A percentile compares a stretch with the other conserved stretches of the same genome.
These are phyloP conservation scores for Tuctoria greenei DNA, from an alignment of 176 grass and related monocot species.

Conservation along the genomic window DNA sequence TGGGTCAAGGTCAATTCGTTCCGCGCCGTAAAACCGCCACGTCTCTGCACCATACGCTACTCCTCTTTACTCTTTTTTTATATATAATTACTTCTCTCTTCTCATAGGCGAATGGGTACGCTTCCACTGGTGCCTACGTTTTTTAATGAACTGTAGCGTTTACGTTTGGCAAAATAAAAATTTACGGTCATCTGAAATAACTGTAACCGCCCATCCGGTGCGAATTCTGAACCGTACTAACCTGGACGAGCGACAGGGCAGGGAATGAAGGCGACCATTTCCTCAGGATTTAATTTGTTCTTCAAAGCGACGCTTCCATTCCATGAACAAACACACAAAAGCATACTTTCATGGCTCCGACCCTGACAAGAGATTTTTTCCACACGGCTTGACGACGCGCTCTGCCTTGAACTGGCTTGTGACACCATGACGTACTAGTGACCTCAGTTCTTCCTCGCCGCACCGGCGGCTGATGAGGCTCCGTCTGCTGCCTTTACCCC, in stretches of 20 bases:
- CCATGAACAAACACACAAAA: neutral
- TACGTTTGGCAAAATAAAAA: neutral
- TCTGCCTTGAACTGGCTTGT: neutral
- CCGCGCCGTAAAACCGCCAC: conserved; percentile 25
- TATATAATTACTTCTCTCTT: too few species aligned
- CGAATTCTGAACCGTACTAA: neutral
- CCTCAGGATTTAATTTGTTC: conserved; percentile 10
- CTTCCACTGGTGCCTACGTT: too few species aligned
- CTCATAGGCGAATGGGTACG: neutral
- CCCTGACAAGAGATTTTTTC: neutral
- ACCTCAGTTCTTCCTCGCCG: neutral
- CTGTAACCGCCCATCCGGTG: neutral
- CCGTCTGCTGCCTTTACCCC: neutral
- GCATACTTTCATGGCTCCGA: conserved; percentile 8
- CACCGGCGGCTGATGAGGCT: too few species aligned
- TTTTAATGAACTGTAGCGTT: too few species aligned
- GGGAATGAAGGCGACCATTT: neutral
- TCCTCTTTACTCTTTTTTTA: too few species aligned
- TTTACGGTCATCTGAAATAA: too few species aligned
- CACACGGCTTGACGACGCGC: neutral
- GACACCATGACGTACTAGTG: conserved; percentile 36
- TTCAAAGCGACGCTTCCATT: conserved; percentile 38
- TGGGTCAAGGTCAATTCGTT: neutral
- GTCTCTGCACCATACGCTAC: neutral
- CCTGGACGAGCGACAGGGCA: neutral